Evolutionary conservation across 371 early-diverging fungal species (phyloP).

Genomic region (Lichtheimia ornata): DNA sequence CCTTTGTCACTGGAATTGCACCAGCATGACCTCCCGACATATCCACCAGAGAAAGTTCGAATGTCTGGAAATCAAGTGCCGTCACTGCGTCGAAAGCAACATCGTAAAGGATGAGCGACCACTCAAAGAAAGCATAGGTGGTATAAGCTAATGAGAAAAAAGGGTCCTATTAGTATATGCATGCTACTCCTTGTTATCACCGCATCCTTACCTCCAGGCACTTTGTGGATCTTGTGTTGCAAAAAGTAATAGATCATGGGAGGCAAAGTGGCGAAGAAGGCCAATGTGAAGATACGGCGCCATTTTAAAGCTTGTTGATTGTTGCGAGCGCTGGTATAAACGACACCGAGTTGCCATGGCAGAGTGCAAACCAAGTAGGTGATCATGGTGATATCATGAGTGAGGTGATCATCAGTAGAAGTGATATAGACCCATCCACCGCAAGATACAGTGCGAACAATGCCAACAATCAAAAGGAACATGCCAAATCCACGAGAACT

Average conservation of each 20-base stretch:
- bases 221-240: slow-evolving; percentile 73
- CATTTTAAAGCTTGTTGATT: slow-evolving; percentile 37
- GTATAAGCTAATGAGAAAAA: slow-evolving; percentile 63
- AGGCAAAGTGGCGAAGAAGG: slow-evolving; percentile 68
- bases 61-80: slow-evolving; percentile 66
- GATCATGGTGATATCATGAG: slow-evolving; percentile 84
- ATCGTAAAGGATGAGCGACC: slow-evolving; percentile 80
- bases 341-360: slow-evolving; percentile 72
- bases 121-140: slow-evolving; percentile 82
- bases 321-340: slow-evolving; percentile 38
- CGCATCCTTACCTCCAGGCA: slow-evolving; percentile 61
- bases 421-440: slow-evolving; percentile 86
- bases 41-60: slow-evolving; percentile 57
- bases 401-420: slow-evolving; percentile 76
- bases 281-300: slow-evolving; percentile 44
- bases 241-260: slow-evolving; percentile 81
- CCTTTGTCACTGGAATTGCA: slow-evolving; percentile 20
- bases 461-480: slow-evolving; percentile 62
- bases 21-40: slow-evolving; percentile 27
- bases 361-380: slow-evolving; percentile 73
- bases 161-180: neutral
- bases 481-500: slow-evolving; percentile 55
- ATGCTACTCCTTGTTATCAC: neutral
- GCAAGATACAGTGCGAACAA: slow-evolving; percentile 72
- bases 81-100: slow-evolving; percentile 78